Percentiles rank a stretch among this genome's conserved stretches.
Conservation (phyloP, 129 eudicot genomes). For the Calendula officinalis region DNA sequence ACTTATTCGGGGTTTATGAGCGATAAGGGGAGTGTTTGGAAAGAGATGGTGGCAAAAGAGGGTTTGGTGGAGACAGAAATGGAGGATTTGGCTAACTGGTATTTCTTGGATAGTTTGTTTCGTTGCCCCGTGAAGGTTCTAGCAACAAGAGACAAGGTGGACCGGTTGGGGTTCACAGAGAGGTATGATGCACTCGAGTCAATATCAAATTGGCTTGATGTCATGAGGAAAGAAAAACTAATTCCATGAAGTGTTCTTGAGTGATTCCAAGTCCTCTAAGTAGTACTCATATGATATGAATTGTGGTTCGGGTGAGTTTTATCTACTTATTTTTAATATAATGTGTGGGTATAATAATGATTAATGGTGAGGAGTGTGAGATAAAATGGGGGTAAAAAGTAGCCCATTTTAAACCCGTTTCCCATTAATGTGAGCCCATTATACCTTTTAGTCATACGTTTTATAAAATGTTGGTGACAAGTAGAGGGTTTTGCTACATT, state of each 20-base stretch:
- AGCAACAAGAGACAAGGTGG: conserved; percentile 62
- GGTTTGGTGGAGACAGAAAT: conserved; percentile 58
- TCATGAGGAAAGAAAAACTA: conserved; percentile 66
- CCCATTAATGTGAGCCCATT: too few relatives aligned
- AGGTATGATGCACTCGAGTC: conserved; percentile 68
- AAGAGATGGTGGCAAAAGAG: conserved; percentile 60
- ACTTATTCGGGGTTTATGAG: conserved; percentile 47
- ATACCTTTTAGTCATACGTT: too few relatives aligned
- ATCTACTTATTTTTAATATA: not conserved
- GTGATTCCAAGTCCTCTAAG: not conserved
- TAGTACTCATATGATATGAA: not conserved
- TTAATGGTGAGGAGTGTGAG: too few relatives aligned
- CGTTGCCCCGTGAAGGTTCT: conserved; percentile 69
- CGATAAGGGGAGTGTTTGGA: conserved; percentile 62
- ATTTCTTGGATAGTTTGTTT: conserved; percentile 62
- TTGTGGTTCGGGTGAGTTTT: not conserved
- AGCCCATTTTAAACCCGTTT: too few relatives aligned
- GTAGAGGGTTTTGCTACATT: too few relatives aligned
- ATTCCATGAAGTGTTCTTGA: conserved; percentile 47
- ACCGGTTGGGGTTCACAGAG: conserved; percentile 57
- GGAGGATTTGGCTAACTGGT: conserved; percentile 81
- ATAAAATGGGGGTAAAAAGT: too few relatives aligned
- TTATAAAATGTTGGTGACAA: too few relatives aligned
- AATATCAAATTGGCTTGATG: conserved; percentile 67
- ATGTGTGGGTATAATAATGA: conserved; percentile 1